Evolutionary conservation across 495 filamentous ascomycete species (phyloP).

Genomic region (Penicillium longicatenatum): DNA sequence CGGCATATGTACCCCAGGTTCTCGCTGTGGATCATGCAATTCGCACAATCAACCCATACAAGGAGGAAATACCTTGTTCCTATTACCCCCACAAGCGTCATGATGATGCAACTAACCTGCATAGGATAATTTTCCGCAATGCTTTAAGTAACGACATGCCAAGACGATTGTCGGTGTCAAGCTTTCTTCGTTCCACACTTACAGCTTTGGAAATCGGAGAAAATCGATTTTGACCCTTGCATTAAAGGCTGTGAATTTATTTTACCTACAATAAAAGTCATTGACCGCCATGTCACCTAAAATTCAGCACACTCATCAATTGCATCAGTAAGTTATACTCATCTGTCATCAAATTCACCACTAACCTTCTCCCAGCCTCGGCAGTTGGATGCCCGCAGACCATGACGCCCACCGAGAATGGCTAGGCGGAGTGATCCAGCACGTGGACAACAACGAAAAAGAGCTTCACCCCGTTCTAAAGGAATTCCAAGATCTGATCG

Average conservation of each 20-base stretch:
- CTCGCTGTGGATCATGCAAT: background rate
- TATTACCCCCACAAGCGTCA: conserved; percentile 7
- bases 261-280: background rate
- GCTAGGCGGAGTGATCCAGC: conserved; percentile 36
- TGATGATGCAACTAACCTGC: conserved; percentile 7
- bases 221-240: no score
- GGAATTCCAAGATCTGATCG: conserved; percentile 51
- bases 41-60: no score
- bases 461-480: conserved; percentile 37
- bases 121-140: no score
- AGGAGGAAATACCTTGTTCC: no score
- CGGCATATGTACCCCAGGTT: background rate
- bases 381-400: conserved; percentile 43
- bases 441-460: conserved; percentile 27
- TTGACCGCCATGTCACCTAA: background rate
- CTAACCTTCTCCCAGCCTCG: conserved; percentile 16
- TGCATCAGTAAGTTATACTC: conserved; percentile 3
- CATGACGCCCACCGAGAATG: conserved; percentile 35
- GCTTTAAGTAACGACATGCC: background rate
- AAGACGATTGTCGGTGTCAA: background rate
- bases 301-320: background rate
- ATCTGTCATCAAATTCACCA: background rate
- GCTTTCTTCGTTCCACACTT: background rate
- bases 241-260: no score
- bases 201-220: background rate